Conservation (phyloP, 2,329 filamentous ascomycete genomes). For the Calonectria fujianensis region DNA sequence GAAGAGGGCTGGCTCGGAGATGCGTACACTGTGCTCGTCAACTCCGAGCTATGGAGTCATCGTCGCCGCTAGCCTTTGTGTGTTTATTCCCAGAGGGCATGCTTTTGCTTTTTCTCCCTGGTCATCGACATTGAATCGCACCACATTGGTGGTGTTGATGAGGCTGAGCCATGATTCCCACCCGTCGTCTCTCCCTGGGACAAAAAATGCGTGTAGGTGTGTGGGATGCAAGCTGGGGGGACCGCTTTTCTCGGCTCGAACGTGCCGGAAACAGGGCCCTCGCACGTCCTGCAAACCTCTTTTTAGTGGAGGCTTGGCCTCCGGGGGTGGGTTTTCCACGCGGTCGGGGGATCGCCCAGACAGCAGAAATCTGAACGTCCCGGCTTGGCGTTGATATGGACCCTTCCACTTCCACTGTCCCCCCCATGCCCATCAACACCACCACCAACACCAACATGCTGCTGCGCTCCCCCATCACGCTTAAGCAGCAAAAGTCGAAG, state of each 20-base stretch:
- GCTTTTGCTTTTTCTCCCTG: not conserved
- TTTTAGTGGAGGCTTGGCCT: conserved; percentile 19
- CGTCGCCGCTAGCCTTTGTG: not conserved
- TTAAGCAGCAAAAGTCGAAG: not conserved
- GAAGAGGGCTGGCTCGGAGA: not conserved
- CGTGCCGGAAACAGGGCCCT: conserved; percentile 47
- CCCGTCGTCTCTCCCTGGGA: not conserved
- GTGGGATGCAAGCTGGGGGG: conserved; percentile 7
- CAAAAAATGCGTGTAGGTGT: not conserved
- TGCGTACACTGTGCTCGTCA: not conserved
- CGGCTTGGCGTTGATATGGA: conserved; percentile 54
- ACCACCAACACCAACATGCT: not conserved
- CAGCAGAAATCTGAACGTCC: conserved; percentile 37
- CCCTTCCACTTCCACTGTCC: not conserved
- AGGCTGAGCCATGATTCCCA: conserved; percentile 14
- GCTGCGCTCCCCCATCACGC: not conserved
- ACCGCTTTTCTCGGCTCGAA: conserved; percentile 45
- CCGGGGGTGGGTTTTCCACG: conserved; percentile 30
- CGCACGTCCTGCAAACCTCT: conserved; percentile 16
- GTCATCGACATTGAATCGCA: not conserved
- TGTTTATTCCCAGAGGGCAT: not conserved
- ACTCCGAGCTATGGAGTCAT: not conserved
- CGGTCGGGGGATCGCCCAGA: conserved; percentile 48
- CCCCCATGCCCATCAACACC: not conserved
- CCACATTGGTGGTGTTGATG: not conserved